Percentiles rank a stretch among this genome's conserved stretches.
Conservation (phyloP, 169 alveolate genomes). For the Toxoplasma gondii region DNA sequence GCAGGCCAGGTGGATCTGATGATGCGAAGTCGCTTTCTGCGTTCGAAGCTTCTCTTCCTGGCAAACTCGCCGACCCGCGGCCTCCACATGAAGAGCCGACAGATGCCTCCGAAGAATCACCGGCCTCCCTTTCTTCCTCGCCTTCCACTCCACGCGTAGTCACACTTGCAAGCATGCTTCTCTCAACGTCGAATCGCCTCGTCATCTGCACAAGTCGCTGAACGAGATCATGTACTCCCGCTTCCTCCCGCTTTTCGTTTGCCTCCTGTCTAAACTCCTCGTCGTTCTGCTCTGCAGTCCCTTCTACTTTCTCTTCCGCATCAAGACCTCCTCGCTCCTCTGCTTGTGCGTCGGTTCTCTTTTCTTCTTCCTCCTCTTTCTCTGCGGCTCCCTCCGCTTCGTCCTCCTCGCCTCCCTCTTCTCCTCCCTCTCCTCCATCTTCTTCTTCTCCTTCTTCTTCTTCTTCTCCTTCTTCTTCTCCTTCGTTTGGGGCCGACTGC, state of each 20-base stretch:
- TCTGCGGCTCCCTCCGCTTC: not conserved
- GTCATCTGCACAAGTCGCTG: slow-evolving; percentile 1
- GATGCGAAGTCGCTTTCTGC: not conserved
- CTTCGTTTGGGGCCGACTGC: not conserved
- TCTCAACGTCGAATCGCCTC: not conserved
- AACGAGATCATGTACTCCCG: not conserved
- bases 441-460: not conserved
- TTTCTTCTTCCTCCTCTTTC: not conserved
- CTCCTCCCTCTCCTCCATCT: not conserved
- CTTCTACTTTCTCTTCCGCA: too few species aligned
- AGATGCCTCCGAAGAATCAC: not conserved
- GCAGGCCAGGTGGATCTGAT: too few species aligned
- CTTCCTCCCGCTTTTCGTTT: not conserved
- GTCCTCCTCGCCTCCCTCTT: not conserved
- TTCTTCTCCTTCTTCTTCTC: not conserved
- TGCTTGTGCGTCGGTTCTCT: too few species aligned
- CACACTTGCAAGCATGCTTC: not conserved
- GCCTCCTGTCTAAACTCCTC: not conserved
- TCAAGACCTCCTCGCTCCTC: too few species aligned
- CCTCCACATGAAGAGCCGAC: not conserved
- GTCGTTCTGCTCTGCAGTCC: not conserved
- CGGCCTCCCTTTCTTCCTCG: too few species aligned
- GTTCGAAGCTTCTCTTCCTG: not conserved
- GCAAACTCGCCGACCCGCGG: not conserved
- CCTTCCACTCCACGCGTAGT: not conserved